A percentile compares a stretch with the other conserved stretches of the same genome.
Conservation (phyloP, 208 protist genomes). For the Giardia muris region DNA sequence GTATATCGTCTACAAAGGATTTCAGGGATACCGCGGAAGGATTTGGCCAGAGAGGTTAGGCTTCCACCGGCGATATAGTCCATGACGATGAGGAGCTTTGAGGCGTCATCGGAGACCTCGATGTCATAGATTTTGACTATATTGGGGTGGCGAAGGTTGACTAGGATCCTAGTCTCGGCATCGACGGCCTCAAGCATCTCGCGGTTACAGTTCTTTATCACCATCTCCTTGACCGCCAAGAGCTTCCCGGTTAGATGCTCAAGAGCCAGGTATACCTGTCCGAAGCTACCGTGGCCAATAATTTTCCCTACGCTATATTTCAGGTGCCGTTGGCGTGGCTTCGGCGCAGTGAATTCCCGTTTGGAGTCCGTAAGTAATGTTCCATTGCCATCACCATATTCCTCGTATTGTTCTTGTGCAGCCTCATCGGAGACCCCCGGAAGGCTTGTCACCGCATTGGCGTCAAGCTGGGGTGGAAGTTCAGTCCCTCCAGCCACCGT, state of each 20-base stretch:
- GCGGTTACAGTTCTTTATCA: not conserved
- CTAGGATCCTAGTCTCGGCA: slow-evolving; percentile 33
- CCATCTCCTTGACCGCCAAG: slow-evolving; percentile 13
- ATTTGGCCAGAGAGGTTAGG: slow-evolving; percentile 42
- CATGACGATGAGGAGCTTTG: slow-evolving; percentile 58
- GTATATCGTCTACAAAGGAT: not conserved
- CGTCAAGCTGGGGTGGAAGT: too few relatives aligned
- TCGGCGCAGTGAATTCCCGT: not conserved
- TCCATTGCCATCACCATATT: not conserved
- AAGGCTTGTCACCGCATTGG: not conserved
- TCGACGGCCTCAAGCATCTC: not conserved
- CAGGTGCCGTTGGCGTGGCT: not conserved
- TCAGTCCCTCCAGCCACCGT: too few relatives aligned
- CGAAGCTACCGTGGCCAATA: not conserved
- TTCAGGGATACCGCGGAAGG: slow-evolving; percentile 7
- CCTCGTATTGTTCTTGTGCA: not conserved
- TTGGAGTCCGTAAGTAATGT: not conserved
- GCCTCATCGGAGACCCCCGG: not conserved
- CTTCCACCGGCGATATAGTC: slow-evolving; percentile 59
- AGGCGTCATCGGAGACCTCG: not conserved
- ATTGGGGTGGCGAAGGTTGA: slow-evolving; percentile 39
- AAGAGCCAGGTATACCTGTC: not conserved
- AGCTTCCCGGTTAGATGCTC: not conserved
- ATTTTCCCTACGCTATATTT: not conserved
- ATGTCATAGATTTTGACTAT: slow-evolving; percentile 38